Conservation (phyloP, 352 stramenopile species). For the Phytopythium cucurbitacearum region DNA sequence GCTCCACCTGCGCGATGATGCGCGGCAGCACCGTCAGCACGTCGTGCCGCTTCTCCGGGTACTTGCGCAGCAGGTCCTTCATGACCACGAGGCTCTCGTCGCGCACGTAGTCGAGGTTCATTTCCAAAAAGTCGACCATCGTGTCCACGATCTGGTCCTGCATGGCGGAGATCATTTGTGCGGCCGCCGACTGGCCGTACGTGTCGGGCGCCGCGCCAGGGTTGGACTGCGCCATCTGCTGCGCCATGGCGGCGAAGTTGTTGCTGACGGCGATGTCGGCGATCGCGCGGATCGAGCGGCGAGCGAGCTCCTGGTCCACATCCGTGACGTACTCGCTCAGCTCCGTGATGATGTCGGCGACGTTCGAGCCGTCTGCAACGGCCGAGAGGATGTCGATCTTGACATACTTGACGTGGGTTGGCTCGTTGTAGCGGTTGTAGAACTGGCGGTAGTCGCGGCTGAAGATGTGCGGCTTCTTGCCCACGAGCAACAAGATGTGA, state of each 20-base stretch:
- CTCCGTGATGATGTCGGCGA: slow-evolving; percentile 96
- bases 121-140: slow-evolving; percentile 96
- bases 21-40: slow-evolving; percentile 83
- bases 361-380: slow-evolving; percentile 92
- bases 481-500: slow-evolving; percentile 95
- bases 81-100: slow-evolving; percentile 96
- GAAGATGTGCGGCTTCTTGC: slow-evolving; percentile 94
- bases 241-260: slow-evolving; percentile 48
- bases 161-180: slow-evolving; percentile 66
- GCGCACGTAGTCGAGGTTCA: slow-evolving; percentile 95
- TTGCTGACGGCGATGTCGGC: slow-evolving; percentile 89
- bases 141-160: slow-evolving; percentile 88
- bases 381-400: slow-evolving; percentile 97
- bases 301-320: slow-evolving; percentile 91
- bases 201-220: slow-evolving; percentile 51
- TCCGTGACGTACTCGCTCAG: slow-evolving; percentile 96
- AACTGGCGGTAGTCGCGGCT: slow-evolving; percentile 97
- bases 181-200: slow-evolving; percentile 61
- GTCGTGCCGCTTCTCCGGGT: slow-evolving; percentile 91
- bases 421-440: slow-evolving; percentile 98
- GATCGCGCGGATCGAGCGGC: slow-evolving; percentile 92
- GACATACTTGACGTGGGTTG: slow-evolving; percentile 96
- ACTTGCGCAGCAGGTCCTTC: slow-evolving; percentile 95
- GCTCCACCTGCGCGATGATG: slow-evolving; percentile 70
- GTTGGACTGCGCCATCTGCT: slow-evolving; percentile 18